Conservation (phyloP, 257 asterid genomes). For the Nicotiana otophora region DNA sequence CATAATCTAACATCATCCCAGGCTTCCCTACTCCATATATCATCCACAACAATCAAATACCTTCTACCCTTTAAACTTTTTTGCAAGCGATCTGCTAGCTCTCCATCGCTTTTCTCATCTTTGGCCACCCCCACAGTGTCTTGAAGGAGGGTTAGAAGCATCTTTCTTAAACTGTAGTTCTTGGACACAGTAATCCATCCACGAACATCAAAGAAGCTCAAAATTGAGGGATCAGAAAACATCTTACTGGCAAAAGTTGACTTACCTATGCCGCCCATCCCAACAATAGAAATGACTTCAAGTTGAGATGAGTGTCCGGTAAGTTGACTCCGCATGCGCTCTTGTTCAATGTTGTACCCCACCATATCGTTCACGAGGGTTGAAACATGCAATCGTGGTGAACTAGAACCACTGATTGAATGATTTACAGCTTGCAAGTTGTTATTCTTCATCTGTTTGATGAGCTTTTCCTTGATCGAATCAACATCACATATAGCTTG, state of each 20-base stretch:
- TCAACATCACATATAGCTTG: neutral
- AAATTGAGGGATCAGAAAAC: neutral
- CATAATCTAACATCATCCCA: no score
- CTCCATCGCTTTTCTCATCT: no score
- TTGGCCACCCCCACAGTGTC: no score
- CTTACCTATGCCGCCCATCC: neutral
- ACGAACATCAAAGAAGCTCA: neutral
- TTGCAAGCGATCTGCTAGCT: no score
- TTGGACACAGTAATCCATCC: neutral
- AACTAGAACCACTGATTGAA: neutral
- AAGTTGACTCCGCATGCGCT: neutral
- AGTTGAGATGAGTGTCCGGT: neutral
- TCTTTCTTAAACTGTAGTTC: no score
- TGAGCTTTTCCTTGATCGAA: neutral
- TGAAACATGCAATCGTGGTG: neutral
- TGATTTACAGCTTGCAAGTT: neutral
- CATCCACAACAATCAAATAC: no score
- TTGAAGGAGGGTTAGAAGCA: no score
- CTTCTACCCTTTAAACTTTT: no score
- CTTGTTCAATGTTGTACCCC: neutral
- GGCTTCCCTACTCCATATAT: no score
- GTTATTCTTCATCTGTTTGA: neutral
- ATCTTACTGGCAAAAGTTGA: neutral
- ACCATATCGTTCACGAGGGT: neutral
- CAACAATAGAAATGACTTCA: neutral